Percentiles rank a stretch among this genome's conserved stretches.
These are phyloP conservation scores for Alternaria brassicae DNA, from an alignment of 2,329 filamentous ascomycete species.

Conservation along the genomic window DNA sequence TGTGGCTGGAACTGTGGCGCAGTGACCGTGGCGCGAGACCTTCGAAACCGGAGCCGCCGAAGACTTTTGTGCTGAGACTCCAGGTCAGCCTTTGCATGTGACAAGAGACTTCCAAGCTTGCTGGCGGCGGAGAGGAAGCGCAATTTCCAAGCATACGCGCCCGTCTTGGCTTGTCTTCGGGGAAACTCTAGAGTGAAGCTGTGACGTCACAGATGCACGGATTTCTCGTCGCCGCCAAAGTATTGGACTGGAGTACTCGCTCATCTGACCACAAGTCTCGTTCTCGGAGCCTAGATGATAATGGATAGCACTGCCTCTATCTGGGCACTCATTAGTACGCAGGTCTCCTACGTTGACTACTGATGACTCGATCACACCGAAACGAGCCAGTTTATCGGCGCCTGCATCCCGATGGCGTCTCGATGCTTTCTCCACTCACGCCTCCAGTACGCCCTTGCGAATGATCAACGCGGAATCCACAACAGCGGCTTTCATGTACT, in stretches of 20 bases:
- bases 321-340: not conserved
- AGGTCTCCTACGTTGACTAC: not conserved
- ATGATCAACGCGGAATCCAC: slow-evolving; percentile 22
- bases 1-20: not conserved
- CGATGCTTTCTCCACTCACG: not conserved
- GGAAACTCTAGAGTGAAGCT: not conserved
- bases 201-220: not conserved
- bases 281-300: not conserved
- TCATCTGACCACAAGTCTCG: not conserved
- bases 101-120: not conserved
- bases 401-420: not conserved
- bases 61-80: no score
- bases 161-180: not conserved
- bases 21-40: not conserved
- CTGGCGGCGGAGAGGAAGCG: not conserved
- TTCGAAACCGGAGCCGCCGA: not conserved
- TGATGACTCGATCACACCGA: not conserved
- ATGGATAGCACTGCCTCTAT: not conserved
- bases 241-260: not conserved
- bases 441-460: slow-evolving; percentile 31
- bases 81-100: not conserved
- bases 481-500: slow-evolving; percentile 26
- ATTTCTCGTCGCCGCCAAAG: not conserved
- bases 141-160: not conserved
- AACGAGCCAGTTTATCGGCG: not conserved